These are phyloP conservation scores for Boletus pseudo-olivaceus DNA, from an alignment of 768 basidiomycete species.

Conservation along the genomic window DNA sequence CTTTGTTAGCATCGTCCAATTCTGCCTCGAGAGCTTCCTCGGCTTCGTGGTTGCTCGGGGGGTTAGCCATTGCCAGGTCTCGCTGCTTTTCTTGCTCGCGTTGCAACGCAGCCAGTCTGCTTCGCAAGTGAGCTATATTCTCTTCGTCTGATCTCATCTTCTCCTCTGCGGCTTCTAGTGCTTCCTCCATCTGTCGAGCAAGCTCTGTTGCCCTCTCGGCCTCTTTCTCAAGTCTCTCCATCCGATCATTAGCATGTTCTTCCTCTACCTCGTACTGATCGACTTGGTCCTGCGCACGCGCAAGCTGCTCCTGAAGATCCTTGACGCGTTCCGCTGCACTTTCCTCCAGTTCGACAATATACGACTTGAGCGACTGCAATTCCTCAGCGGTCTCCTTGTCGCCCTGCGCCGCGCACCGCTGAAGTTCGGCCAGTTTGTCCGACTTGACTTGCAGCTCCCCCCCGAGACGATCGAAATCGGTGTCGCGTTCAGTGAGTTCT, in stretches of 20 bases:
- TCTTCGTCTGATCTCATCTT: slow-evolving; percentile 65
- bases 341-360: slow-evolving; percentile 59
- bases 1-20: slow-evolving; percentile 71
- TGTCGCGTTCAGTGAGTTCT: slow-evolving; percentile 42
- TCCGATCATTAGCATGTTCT: slow-evolving; percentile 46
- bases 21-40: slow-evolving; percentile 67
- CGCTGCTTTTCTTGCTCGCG: slow-evolving; percentile 47
- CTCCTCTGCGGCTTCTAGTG: slow-evolving; percentile 68
- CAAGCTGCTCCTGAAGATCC: slow-evolving; percentile 54
- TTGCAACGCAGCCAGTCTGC: slow-evolving; percentile 52
- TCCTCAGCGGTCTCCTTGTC: slow-evolving; percentile 31
- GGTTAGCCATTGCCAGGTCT: slow-evolving; percentile 20
- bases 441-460: slow-evolving; percentile 42
- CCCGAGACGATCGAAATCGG: slow-evolving; percentile 28
- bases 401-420: slow-evolving; percentile 22
- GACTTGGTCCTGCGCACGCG: slow-evolving; percentile 42
- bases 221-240: slow-evolving; percentile 52
- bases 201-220: slow-evolving; percentile 51
- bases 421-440: slow-evolving; percentile 22
- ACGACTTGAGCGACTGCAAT: slow-evolving; percentile 42
- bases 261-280: slow-evolving; percentile 42
- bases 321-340: slow-evolving; percentile 51
- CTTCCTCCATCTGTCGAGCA: slow-evolving; percentile 68
- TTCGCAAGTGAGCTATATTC: slow-evolving; percentile 46
- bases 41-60: slow-evolving; percentile 47